Conservation (phyloP, 164 flowering plant genomes). For the Stephania japonica region DNA sequence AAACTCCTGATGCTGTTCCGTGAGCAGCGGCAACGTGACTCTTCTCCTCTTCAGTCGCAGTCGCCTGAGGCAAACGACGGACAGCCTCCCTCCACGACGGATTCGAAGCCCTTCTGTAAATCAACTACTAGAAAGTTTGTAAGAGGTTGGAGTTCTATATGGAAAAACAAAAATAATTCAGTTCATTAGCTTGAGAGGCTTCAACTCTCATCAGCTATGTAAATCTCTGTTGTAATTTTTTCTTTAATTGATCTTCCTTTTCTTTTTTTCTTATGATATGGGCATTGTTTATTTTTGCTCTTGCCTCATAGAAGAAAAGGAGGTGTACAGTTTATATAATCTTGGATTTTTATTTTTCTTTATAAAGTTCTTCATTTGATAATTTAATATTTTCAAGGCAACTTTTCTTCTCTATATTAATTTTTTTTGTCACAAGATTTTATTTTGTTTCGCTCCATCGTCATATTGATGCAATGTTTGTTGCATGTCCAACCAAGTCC, state of each 20-base stretch:
- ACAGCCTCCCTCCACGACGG: conserved; percentile 16
- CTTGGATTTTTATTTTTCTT: conserved; percentile 18
- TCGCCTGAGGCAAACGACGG: conserved; percentile 17
- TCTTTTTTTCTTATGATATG: conserved; percentile 8
- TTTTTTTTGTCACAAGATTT: too few species aligned
- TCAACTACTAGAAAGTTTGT: conserved; percentile 47
- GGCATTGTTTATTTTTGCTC: conserved; percentile 20
- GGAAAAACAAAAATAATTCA: conserved; percentile 68
- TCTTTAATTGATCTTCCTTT: conserved; percentile 5
- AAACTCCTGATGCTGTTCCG: conserved; percentile 81
- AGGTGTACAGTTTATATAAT: conserved; percentile 35
- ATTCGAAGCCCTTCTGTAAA: conserved; percentile 46
- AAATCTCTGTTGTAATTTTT: conserved; percentile 33
- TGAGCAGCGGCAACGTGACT: conserved; percentile 76
- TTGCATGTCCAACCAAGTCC: too few species aligned
- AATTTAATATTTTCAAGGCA: too few species aligned
- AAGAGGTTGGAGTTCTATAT: conserved; percentile 43
- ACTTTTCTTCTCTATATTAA: too few species aligned
- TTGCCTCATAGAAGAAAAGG: conserved; percentile 21
- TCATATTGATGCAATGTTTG: too few species aligned
- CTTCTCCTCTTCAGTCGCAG: conserved; percentile 27
- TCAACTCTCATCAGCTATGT: conserved; percentile 22
- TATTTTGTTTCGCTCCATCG: too few species aligned
- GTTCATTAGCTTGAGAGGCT: conserved; percentile 40
- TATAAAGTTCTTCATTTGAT: background rate